These are phyloP conservation scores for Acaromyces ingoldii DNA, from an alignment of 1,284 basidiomycete species.

Conservation along the genomic window DNA sequence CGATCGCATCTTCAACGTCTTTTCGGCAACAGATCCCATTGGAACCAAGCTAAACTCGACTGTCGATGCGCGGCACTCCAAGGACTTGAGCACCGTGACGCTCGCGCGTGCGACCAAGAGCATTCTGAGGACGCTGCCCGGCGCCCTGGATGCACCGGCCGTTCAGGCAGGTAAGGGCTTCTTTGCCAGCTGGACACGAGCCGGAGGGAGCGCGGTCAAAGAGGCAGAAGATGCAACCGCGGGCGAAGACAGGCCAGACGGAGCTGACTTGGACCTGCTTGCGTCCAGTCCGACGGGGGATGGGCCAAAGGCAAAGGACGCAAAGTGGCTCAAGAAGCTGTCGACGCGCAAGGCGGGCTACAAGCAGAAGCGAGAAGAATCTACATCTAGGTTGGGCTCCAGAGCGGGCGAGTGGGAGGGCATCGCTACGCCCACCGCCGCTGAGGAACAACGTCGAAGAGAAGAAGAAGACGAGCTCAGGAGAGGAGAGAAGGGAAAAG, in stretches of 20 bases:
- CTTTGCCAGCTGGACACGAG: neutral
- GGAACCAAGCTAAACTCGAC: constrained; percentile 52
- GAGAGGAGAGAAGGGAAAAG: neutral
- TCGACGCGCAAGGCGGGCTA: too few species aligned
- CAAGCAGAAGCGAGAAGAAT: too few species aligned
- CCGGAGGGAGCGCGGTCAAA: neutral
- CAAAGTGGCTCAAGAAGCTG: too few species aligned
- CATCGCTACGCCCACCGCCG: too few species aligned
- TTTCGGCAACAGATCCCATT: constrained; percentile 58
- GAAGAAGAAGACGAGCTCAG: neutral
- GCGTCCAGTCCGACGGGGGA: too few species aligned
- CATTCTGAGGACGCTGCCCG: neutral
- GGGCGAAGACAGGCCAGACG: neutral
- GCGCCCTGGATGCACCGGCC: neutral
- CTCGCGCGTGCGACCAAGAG: neutral
- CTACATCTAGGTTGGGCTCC: too few species aligned
- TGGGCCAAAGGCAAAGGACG: too few species aligned
- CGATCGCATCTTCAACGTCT: constrained; percentile 57
- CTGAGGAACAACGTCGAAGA: neutral
- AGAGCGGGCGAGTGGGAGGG: too few species aligned
- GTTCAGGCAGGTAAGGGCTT: neutral
- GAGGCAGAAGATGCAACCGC: neutral
- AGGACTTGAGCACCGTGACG: neutral
- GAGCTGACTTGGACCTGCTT: too few species aligned
- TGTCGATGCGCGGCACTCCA: constrained; percentile 32